Percentiles rank a stretch among this genome's conserved stretches.
These are phyloP conservation scores for Rhododendron kiyosumense DNA, from an alignment of 148 eudicot species.

Conservation along the genomic window DNA sequence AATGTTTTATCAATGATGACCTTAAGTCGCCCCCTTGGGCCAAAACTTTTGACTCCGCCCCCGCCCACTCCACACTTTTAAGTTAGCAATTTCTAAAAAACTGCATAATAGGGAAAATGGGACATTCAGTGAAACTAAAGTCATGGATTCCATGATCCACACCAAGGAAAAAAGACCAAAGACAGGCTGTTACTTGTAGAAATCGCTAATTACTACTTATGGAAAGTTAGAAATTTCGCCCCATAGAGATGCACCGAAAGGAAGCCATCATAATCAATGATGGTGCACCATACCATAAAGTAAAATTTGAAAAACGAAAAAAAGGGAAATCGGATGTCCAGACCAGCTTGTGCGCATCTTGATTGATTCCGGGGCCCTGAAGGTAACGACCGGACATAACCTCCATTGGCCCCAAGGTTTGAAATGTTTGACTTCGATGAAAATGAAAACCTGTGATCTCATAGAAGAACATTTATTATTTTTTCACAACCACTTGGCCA, in stretches of 20 bases:
- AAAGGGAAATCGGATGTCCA: background rate
- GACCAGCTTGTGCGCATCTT: too few species aligned
- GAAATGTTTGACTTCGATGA: too few species aligned
- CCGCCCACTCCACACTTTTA: background rate
- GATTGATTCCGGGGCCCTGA: too few species aligned
- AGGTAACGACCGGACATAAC: too few species aligned
- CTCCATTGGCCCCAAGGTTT: too few species aligned
- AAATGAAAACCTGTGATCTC: too few species aligned
- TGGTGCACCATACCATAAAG: background rate
- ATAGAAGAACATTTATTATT: too few species aligned
- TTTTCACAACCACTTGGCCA: too few species aligned
- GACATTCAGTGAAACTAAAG: background rate
- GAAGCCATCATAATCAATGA: background rate
- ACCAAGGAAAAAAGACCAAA: background rate
- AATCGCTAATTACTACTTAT: background rate
- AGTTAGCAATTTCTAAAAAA: background rate
- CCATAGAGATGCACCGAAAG: background rate
- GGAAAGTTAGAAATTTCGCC: background rate
- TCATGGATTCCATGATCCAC: background rate
- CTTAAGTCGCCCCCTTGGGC: background rate
- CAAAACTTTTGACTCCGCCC: background rate
- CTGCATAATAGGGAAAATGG: background rate
- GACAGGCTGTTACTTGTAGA: background rate
- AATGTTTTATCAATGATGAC: too few species aligned
- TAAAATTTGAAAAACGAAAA: background rate